Conservation (phyloP, 805 yeast species). For the Candida montana region DNA sequence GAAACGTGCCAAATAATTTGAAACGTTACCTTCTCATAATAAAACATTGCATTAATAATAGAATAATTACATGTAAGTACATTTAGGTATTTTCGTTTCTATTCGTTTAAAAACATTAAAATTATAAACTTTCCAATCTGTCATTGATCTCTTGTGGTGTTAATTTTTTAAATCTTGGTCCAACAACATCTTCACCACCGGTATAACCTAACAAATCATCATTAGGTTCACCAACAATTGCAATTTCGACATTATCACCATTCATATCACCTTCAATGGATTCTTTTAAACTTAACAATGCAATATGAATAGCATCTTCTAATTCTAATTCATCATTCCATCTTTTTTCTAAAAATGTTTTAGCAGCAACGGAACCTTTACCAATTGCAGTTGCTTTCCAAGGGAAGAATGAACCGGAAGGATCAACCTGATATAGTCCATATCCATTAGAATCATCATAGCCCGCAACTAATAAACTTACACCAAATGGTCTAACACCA, state of each 20-base stretch:
- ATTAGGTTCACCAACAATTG: conserved; percentile 78
- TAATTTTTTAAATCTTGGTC: conserved; percentile 86
- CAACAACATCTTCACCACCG: conserved; percentile 71
- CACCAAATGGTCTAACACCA: conserved; percentile 99
- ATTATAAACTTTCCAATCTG: conserved; percentile 82
- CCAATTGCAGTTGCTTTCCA: conserved; percentile 99
- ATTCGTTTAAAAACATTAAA: not conserved
- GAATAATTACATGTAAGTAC: not conserved
- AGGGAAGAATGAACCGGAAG: conserved; percentile 95
- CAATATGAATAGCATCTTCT: conserved; percentile 97
- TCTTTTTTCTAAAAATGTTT: conserved; percentile 94
- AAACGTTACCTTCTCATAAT: no score
- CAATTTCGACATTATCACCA: conserved; percentile 92
- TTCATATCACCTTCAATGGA: conserved; percentile 97
- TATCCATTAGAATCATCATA: conserved; percentile 71
- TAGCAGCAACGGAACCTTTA: conserved; percentile 91
- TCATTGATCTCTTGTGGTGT: conserved; percentile 91
- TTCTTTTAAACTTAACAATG: conserved; percentile 88
- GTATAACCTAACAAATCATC: conserved; percentile 77
- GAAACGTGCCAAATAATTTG: conserved; percentile 43
- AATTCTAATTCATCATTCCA: conserved; percentile 97
- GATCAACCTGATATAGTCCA: conserved; percentile 94
- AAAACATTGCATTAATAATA: not conserved
- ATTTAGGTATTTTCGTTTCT: not conserved
- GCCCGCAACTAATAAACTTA: conserved; percentile 90